These are phyloP conservation scores for Solanum pinnatisectum DNA, from an alignment of 257 asterid species.

Conservation along the genomic window DNA sequence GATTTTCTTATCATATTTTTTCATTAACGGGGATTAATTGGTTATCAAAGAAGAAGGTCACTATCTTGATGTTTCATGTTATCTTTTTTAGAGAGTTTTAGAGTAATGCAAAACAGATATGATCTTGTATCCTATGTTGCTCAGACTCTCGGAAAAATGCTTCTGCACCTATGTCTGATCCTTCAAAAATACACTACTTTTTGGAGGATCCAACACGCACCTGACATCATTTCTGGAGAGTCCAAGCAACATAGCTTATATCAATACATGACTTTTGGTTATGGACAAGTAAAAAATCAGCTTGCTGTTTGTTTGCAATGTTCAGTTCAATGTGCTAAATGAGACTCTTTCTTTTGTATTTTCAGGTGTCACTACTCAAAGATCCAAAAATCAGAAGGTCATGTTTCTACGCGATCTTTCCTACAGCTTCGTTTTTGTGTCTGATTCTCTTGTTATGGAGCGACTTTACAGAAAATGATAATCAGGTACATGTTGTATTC, in stretches of 20 bases:
- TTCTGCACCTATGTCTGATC: background rate
- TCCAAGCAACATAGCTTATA: background rate
- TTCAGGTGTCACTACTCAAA: conserved; percentile 28
- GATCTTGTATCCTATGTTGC: background rate
- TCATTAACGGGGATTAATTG: background rate
- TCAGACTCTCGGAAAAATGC: background rate
- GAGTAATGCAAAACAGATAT: background rate
- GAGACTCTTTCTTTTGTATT: background rate
- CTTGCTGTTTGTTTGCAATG: background rate
- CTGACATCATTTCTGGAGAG: background rate
- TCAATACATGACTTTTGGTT: background rate
- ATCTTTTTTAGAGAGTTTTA: background rate
- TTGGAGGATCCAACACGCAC: background rate
- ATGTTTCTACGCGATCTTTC: conserved; percentile 22
- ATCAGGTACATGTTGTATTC: conserved; percentile 24
- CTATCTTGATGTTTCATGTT: background rate
- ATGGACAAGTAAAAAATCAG: background rate
- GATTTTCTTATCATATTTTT: background rate
- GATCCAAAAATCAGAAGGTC: conserved; percentile 30
- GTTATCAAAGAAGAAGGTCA: background rate
- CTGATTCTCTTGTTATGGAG: conserved; percentile 27
- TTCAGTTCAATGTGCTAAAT: background rate
- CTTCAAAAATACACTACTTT: background rate
- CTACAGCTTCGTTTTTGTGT: conserved; percentile 27
- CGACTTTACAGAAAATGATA: conserved; percentile 11